phyloP scores from a whole-genome alignment of 1,284 basidiomycete species.

The Ceratobasidium sp. region DNA sequence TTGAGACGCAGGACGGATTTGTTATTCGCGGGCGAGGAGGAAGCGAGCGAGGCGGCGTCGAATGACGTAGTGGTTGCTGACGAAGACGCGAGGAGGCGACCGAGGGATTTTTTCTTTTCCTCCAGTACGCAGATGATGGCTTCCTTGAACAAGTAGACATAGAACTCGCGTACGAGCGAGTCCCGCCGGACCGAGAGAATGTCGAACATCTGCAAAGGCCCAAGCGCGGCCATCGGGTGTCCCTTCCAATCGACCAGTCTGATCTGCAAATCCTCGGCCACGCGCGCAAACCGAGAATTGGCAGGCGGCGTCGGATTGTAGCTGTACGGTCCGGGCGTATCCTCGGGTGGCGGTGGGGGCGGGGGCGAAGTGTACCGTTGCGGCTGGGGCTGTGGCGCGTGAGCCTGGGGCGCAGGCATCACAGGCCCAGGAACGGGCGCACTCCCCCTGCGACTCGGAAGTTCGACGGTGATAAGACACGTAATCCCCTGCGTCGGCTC shows the following conservation, averaged over 20 bases:
- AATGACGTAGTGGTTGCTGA: constrained; percentile 59
- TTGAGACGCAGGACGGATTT: constrained; percentile 91
- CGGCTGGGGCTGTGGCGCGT: constrained; percentile 40
- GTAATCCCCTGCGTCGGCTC: constrained; percentile 86
- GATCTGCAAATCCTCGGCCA: constrained; percentile 88
- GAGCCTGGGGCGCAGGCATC: constrained; percentile 46
- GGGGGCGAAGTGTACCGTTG: constrained; percentile 32
- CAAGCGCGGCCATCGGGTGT: constrained; percentile 84
- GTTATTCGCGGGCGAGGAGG: constrained; percentile 62
- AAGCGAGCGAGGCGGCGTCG: constrained; percentile 62
- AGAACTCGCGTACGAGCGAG: constrained; percentile 88
- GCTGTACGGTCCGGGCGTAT: constrained; percentile 45
- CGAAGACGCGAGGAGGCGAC: constrained; percentile 68
- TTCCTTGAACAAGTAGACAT: constrained; percentile 96
- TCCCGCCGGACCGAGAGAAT: constrained; percentile 90
- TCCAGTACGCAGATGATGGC: constrained; percentile 97
- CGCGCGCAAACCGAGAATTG: constrained; percentile 71
- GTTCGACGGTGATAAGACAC: constrained; percentile 90
- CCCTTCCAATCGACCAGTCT: constrained; percentile 96
- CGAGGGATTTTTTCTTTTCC: constrained; percentile 87
- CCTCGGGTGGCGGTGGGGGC: constrained; percentile 25
- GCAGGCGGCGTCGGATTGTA: constrained; percentile 47
- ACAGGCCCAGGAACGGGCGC: constrained; percentile 71
- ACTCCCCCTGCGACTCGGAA: constrained; percentile 76
- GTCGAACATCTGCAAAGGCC: constrained; percentile 92